phyloP scores from a whole-genome alignment of 768 basidiomycete species.

The Clathrus columnatus region DNA sequence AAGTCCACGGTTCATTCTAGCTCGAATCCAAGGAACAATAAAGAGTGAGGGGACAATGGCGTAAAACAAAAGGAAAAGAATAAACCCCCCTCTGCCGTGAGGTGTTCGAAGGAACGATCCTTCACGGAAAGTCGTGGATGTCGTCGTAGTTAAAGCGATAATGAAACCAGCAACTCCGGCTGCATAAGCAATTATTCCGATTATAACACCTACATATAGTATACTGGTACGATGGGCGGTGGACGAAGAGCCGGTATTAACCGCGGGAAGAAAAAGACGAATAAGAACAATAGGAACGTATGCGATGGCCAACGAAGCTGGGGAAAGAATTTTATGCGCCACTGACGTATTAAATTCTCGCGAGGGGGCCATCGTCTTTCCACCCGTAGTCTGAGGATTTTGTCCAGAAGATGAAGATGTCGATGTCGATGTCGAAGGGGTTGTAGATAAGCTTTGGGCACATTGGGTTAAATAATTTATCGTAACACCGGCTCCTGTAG shows the following conservation, averaged over 20 bases:
- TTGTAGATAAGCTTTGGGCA: constrained; percentile 29
- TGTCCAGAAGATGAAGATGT: constrained; percentile 9
- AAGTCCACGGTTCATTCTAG: neutral
- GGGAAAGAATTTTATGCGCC: constrained; percentile 38
- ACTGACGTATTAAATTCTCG: constrained; percentile 32
- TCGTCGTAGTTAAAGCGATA: constrained; percentile 53
- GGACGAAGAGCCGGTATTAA: constrained; percentile 14
- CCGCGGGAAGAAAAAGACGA: constrained; percentile 34
- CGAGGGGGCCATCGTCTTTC: constrained; percentile 17
- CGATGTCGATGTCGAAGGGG: constrained; percentile 20
- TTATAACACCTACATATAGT: constrained; percentile 29
- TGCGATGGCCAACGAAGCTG: constrained; percentile 39
- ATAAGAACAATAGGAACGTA: constrained; percentile 33
- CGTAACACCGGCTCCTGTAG: constrained; percentile 59
- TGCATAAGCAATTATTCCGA: constrained; percentile 43
- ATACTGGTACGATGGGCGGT: constrained; percentile 21
- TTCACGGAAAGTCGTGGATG: constrained; percentile 23
- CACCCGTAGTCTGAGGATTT: constrained; percentile 16
- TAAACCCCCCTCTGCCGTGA: constrained; percentile 59
- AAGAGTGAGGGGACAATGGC: constrained; percentile 13
- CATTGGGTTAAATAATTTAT: constrained; percentile 53
- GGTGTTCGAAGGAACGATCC: constrained; percentile 39
- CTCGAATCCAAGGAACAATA: neutral
- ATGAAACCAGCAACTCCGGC: constrained; percentile 56
- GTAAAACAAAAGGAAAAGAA: constrained; percentile 56